These are phyloP conservation scores for Cardamine occulta DNA, from an alignment of 345 rosid species.

Conservation along the genomic window DNA sequence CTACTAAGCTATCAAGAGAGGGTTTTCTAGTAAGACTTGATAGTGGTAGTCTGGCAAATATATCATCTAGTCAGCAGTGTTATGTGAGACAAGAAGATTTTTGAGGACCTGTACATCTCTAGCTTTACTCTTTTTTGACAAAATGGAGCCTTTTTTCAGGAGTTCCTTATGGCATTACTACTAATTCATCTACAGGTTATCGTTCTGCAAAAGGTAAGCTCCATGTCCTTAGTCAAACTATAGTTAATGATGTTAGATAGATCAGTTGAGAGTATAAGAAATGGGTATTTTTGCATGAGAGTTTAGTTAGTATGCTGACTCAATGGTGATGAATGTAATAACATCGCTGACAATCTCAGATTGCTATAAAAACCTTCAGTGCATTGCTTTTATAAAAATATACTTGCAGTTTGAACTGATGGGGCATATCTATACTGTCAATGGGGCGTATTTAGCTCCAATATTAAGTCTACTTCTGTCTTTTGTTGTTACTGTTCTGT, in stretches of 20 bases:
- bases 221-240: conserved; percentile 31
- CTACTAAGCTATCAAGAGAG: conserved; percentile 4
- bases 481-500: conserved; percentile 1
- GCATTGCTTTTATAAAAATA: background rate
- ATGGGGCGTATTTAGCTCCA: conserved; percentile 9
- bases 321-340: conserved; percentile 17
- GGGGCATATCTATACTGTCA: background rate
- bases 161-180: conserved; percentile 79
- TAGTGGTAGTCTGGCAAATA: conserved; percentile 20
- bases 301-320: conserved; percentile 30
- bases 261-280: conserved; percentile 19
- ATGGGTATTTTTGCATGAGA: conserved; percentile 2
- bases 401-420: conserved; percentile 16
- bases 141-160: conserved; percentile 79
- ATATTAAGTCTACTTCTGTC: background rate
- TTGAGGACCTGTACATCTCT: conserved; percentile 19
- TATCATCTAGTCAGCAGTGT: conserved; percentile 9
- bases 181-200: conserved; percentile 83
- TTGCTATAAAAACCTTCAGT: conserved; percentile 6
- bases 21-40: conserved; percentile 4
- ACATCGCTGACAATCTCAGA: background rate
- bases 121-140: conserved; percentile 49
- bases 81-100: conserved; percentile 19
- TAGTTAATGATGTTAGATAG: conserved; percentile 13
- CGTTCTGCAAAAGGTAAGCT: conserved; percentile 89